Base-by-base conservation (phyloP, 1,284 basidiomycete genomes). In the Omphalotus olearius region DNA sequence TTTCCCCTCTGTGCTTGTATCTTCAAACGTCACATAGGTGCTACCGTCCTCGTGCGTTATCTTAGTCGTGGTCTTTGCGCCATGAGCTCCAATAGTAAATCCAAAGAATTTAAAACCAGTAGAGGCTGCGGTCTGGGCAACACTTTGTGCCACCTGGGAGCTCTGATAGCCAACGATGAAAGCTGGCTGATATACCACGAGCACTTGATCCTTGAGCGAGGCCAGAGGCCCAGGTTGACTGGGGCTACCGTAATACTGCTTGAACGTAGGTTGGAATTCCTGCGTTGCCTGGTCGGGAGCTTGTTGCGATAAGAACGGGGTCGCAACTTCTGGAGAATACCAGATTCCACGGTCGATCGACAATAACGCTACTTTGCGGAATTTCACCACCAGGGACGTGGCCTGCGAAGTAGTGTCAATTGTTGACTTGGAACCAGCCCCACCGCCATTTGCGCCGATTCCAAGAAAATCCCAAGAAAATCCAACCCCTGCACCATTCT, bases 141-240 rank as follows among this genome's bases (percentile, higher is more conserved):
- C 28, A 3, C 26, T 23, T 10, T 23, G 14, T 10, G 46, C 46
- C 30, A 40, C 25, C 13, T 25, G 11, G 16, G 33, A 20, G 13
- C 13, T 28, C n/a, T 35, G 16, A 14, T 40, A 48, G 17, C 25
- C 18, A 5, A 40, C 23, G 37, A 36, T 26, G 18, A 48, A 40
- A 25, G 37, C 40, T 9, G 46, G 46, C 30, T 33, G 36, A 18
- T 39, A 48, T 28, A 48, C 46, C 18, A 48, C 38, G n/a, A 48
- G 30, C 6, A 37, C 46, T 10, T 48, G 37, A 48, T 40, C 46
- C 20, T 48, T 48, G 23, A 26, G 40, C 11, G 36, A 39, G 26
- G 46, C 37, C 46, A 48, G 14, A 9, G 46, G 46, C 28, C 46
- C 46, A 48, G 46, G 46, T 25, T 48, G 26, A 26, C 26, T 25